Percentiles rank a stretch among this genome's conserved stretches.
Evolutionary conservation across 768 basidiomycete species (phyloP).

Genomic region (Multifurca ochricompacta): DNA sequence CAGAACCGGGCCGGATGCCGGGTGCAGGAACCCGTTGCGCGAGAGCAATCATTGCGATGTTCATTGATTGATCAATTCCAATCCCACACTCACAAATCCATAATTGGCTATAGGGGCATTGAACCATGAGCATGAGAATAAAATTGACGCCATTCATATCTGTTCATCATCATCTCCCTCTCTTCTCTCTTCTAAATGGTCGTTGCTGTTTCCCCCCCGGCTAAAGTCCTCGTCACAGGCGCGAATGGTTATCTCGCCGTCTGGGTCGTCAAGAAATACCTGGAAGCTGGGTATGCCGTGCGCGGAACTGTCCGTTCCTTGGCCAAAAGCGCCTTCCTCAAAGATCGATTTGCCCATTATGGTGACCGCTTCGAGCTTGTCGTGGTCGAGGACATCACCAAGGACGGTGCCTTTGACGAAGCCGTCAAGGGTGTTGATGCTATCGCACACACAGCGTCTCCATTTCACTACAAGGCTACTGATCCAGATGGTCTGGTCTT

Average conservation of each 20-base stretch:
- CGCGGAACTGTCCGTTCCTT: conserved; percentile 59
- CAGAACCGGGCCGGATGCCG: too few relatives aligned
- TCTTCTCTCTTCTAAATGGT: conserved; percentile 28
- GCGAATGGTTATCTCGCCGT: conserved; percentile 54
- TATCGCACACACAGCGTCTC: conserved; percentile 63
- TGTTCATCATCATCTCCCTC: too few relatives aligned
- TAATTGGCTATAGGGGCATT: too few relatives aligned
- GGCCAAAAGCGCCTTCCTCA: conserved; percentile 52
- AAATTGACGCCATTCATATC: too few relatives aligned
- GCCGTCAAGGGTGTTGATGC: conserved; percentile 71
- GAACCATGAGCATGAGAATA: too few relatives aligned
- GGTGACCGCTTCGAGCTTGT: conserved; percentile 56
- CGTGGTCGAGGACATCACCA: conserved; percentile 61
- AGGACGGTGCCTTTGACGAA: conserved; percentile 64
- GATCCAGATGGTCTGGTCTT: conserved; percentile 32
- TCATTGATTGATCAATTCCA: too few relatives aligned
- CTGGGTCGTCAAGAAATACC: conserved; percentile 48
- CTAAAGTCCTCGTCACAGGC: conserved; percentile 46
- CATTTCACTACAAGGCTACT: conserved; percentile 40
- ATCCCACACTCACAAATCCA: too few relatives aligned
- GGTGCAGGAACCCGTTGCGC: too few relatives aligned
- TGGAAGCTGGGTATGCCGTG: conserved; percentile 55
- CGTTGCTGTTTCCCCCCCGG: conserved; percentile 28
- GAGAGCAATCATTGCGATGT: too few relatives aligned
- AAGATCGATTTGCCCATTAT: conserved; percentile 43